Evolutionary conservation across 805 yeast genomes (phyloP).

Genomic region (Zygoascus biomembranicola): DNA sequence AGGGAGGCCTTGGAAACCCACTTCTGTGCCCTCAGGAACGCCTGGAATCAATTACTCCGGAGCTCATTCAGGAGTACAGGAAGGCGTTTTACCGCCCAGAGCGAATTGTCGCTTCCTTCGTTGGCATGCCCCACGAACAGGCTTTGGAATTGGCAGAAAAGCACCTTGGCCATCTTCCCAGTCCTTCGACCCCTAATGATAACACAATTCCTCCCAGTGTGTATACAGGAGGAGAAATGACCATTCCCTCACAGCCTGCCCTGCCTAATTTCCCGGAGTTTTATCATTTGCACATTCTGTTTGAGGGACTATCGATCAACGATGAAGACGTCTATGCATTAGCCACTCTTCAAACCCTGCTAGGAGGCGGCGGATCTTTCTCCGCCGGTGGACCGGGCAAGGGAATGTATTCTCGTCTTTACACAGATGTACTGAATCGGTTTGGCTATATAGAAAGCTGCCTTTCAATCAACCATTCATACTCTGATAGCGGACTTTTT

Average conservation of each 20-base stretch:
- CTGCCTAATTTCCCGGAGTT: conserved; percentile 34
- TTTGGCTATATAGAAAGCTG: conserved; percentile 88
- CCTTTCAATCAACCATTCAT: conserved; percentile 80
- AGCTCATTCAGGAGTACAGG: conserved; percentile 53
- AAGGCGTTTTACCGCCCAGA: conserved; percentile 65
- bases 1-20: conserved; percentile 77
- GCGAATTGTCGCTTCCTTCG: conserved; percentile 74
- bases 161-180: conserved; percentile 54
- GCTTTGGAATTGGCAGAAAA: conserved; percentile 59
- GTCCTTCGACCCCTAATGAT: conserved; percentile 16
- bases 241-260: conserved; percentile 9
- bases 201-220: conserved; percentile 15
- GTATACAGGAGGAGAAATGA: conserved; percentile 19
- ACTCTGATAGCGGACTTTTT: conserved; percentile 82
- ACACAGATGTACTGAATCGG: conserved; percentile 84
- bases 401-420: conserved; percentile 94
- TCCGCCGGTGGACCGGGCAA: conserved; percentile 99
- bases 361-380: conserved; percentile 97
- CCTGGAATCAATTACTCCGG: conserved; percentile 45
- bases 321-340: conserved; percentile 85
- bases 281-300: conserved; percentile 78
- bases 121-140: conserved; percentile 66
- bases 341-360: conserved; percentile 78
- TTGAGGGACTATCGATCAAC: conserved; percentile 76
- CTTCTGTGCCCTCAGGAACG: conserved; percentile 70